These are phyloP conservation scores for Acacia confusa DNA, from an alignment of 306 rosid species.

Conservation along the genomic window DNA sequence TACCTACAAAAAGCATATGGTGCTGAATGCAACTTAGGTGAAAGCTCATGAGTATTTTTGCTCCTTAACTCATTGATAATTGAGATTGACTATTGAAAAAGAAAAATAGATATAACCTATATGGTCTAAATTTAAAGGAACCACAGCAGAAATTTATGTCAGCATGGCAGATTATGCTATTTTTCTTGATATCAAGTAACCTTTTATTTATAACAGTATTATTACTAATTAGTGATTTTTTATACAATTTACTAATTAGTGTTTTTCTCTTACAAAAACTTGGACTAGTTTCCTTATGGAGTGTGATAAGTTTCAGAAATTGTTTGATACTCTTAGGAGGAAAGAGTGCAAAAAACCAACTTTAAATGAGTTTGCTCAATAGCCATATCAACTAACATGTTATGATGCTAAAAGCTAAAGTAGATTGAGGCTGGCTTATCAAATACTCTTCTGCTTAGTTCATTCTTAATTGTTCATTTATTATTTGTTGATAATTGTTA, in stretches of 20 bases:
- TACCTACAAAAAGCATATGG: no score
- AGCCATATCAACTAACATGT: background rate
- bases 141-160: background rate
- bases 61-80: background rate
- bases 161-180: background rate
- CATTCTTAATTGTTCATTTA: conserved; percentile 4
- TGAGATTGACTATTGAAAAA: background rate
- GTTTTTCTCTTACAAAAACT: background rate
- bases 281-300: conserved; percentile 3
- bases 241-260: background rate
- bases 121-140: background rate
- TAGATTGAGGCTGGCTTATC: conserved; percentile 16
- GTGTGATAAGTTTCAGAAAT: conserved; percentile 3
- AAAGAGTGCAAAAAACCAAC: conserved; percentile 5
- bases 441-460: background rate
- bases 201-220: background rate
- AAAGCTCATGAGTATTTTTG: no score
- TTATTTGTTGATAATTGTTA: background rate
- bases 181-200: background rate
- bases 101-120: background rate
- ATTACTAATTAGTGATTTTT: background rate
- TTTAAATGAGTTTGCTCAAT: background rate
- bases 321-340: conserved; percentile 1
- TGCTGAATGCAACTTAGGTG: no score
- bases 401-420: background rate